phyloP scores from a whole-genome alignment of 768 basidiomycete genomes.

The Lentinus brumalis region DNA sequence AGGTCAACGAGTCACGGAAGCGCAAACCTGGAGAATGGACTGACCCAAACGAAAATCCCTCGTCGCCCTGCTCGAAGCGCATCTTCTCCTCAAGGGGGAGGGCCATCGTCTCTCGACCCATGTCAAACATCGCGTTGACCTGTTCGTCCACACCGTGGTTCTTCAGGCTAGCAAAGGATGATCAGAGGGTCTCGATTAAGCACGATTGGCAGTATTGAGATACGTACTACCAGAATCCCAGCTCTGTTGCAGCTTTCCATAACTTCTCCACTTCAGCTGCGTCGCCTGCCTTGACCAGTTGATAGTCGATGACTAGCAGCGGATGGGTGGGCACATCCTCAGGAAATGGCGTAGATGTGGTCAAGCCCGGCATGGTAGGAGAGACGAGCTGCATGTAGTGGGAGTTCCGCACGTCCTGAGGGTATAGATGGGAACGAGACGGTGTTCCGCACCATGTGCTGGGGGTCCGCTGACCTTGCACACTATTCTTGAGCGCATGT shows the following conservation, averaged over 20 bases:
- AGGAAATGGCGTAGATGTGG: slow-evolving; percentile 44
- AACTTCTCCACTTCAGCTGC: slow-evolving; percentile 43
- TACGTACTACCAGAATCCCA: slow-evolving; percentile 60
- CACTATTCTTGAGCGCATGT: no score
- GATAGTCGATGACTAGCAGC: slow-evolving; percentile 48
- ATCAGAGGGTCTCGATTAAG: neutral
- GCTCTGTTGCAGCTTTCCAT: slow-evolving; percentile 48
- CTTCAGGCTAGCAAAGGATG: slow-evolving; percentile 35
- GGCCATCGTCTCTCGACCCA: slow-evolving; percentile 44
- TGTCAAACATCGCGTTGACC: slow-evolving; percentile 42
- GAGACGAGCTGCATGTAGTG: no score
- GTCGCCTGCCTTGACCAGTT: slow-evolving; percentile 37
- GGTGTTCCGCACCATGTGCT: no score
- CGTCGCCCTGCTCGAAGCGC: slow-evolving; percentile 47
- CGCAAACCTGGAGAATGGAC: neutral
- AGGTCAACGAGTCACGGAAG: neutral
- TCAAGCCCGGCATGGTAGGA: slow-evolving; percentile 37
- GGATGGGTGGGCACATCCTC: slow-evolving; percentile 45
- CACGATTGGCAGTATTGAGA: no score
- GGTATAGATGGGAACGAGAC: no score
- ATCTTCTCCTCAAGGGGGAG: slow-evolving; percentile 45
- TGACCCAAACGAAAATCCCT: slow-evolving; percentile 42
- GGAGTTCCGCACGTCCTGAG: no score
- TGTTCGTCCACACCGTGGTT: slow-evolving; percentile 44
- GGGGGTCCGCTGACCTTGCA: no score